Conservation (phyloP, 495 filamentous ascomycete genomes). For the Neurospora sp. region DNA sequence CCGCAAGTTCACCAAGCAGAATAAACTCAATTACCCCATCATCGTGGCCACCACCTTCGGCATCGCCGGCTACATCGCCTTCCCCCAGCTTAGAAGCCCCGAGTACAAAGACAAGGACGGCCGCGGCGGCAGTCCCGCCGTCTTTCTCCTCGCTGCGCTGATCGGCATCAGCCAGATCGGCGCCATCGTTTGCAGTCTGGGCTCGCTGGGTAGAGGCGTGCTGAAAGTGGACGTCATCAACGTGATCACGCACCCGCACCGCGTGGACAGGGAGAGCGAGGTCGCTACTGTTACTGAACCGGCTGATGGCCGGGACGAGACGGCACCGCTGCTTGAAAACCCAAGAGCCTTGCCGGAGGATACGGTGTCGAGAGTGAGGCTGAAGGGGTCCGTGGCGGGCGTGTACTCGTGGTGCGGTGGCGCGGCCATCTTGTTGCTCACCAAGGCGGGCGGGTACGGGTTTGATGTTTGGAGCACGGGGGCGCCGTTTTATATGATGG, state of each 20-base stretch:
- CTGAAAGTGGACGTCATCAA: constrained; percentile 42
- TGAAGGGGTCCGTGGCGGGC: constrained; percentile 90
- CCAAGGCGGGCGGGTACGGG: constrained; percentile 79
- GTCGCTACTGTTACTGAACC: constrained; percentile 21
- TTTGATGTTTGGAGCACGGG: constrained; percentile 63
- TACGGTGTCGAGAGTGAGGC: constrained; percentile 36
- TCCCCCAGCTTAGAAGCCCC: constrained; percentile 61
- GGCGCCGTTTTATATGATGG: constrained; percentile 88
- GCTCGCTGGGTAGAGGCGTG: constrained; percentile 71
- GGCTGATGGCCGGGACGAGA: constrained; percentile 11
- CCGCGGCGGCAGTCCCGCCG: constrained; percentile 48
- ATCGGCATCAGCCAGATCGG: constrained; percentile 90
- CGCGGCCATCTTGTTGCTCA: constrained; percentile 81
- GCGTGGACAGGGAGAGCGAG: not conserved
- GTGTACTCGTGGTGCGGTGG: constrained; percentile 87
- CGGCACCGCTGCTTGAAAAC: constrained; percentile 24
- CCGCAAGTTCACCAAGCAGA: constrained; percentile 44
- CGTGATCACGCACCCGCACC: constrained; percentile 2
- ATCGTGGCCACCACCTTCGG: constrained; percentile 60
- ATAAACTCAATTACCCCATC: constrained; percentile 61
- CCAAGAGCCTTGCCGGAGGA: constrained; percentile 8
- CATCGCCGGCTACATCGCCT: constrained; percentile 61
- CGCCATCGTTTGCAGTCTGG: constrained; percentile 85
- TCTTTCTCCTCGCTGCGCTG: constrained; percentile 68
- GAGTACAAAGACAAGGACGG: constrained; percentile 49